phyloP scores from a whole-genome alignment of 192 early-diverging fungal species.

The Globomyces pollinis-pini region DNA sequence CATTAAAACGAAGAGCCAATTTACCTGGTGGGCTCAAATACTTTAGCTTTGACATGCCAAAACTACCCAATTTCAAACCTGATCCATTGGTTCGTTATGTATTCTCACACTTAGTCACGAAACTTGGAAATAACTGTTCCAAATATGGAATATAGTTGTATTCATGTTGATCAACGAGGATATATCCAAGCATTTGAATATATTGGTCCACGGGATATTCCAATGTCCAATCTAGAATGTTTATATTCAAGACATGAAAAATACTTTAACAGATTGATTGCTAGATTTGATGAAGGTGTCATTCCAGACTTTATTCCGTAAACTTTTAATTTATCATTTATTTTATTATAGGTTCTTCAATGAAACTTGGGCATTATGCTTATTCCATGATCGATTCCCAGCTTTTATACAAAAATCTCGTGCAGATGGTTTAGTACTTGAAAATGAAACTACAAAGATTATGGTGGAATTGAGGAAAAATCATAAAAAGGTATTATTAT shows the following conservation, averaged over 20 bases:
- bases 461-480: neutral
- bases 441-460: slow-evolving; percentile 11
- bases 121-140: slow-evolving; percentile 40
- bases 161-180: slow-evolving; percentile 30
- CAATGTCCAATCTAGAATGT: slow-evolving; percentile 33
- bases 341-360: slow-evolving; percentile 32
- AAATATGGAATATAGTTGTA: slow-evolving; percentile 31
- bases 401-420: slow-evolving; percentile 20
- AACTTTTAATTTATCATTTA: neutral
- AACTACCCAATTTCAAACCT: slow-evolving; percentile 14
- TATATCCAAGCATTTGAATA: slow-evolving; percentile 43
- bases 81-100: slow-evolving; percentile 5
- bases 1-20: slow-evolving; percentile 22
- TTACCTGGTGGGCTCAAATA: slow-evolving; percentile 37
- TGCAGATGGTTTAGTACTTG: slow-evolving; percentile 10
- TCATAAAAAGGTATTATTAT: neutral
- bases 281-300: slow-evolving; percentile 48
- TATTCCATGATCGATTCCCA: slow-evolving; percentile 47
- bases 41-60: slow-evolving; percentile 42
- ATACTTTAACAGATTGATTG: slow-evolving; percentile 40
- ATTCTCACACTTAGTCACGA: slow-evolving; percentile 26
- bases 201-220: slow-evolving; percentile 26
- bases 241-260: slow-evolving; percentile 45
- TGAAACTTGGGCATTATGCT: slow-evolving; percentile 43
- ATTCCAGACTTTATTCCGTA: slow-evolving; percentile 46